Evolutionary conservation across 208 protist species (phyloP), one percentile per base, ranked within the genome.

Genomic region (Crithidia expoeki): DNA sequence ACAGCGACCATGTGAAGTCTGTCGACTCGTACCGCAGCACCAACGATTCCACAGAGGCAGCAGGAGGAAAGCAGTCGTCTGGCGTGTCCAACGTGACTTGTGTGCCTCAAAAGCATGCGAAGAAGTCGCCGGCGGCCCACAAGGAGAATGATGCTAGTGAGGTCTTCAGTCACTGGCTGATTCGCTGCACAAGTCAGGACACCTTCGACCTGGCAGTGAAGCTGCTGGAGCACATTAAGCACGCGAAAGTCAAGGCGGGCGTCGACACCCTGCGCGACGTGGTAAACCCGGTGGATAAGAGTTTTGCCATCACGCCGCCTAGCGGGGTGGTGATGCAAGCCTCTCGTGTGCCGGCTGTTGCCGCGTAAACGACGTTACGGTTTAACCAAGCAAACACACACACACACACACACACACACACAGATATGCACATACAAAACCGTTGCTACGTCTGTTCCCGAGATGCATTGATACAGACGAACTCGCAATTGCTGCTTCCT

Each of bases 151-250:
- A 9, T 33, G 50, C 10, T 7, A 7, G 9, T 19, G 19, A 55
- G 50, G 50, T 32, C 5, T 32, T 7, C 0, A 32, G 40, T 4
- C 52, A 58, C 30, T 58, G n/a, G n/a, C n/a, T n/a, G n/a, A n/a
- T n/a, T n/a, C n/a, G n/a, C n/a, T n/a, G n/a, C n/a, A n/a, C n/a
- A 32, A 40, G 30, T 16, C 52, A 34, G 52, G 52, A 58, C 52
- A 58, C 52, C 30, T 58, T 42, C 52, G 52, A 58, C 32, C 32
- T 58, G 30, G 52, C 32, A 19, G 52, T 58, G 52, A 34, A 38
- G 52, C 52, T 58, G 52, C 52, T 58, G 52, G 30, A 58, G 52
- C 4, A n/a, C 16, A 58, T 58, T 14, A 6, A 25, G 25, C 30
- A 58, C 16, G 32, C 52, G 0, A 58, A 34, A 10, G 52, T 1